phyloP scores from a whole-genome alignment of 2,329 filamentous ascomycete species.

The Colletotrichum salicis region DNA sequence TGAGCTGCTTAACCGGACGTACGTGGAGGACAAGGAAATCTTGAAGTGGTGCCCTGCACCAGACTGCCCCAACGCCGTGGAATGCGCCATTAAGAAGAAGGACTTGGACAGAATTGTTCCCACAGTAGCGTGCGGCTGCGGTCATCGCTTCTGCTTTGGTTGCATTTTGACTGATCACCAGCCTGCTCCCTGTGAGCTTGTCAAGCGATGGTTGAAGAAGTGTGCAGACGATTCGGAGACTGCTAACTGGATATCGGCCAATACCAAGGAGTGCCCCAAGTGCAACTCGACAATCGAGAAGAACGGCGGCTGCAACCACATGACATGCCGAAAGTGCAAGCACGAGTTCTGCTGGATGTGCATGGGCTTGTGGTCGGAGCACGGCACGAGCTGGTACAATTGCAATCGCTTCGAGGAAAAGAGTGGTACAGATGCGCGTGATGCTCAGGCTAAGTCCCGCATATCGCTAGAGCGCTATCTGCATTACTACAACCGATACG shows the following conservation, averaged over 20 bases:
- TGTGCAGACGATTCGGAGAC: constrained; percentile 98
- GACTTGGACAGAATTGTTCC: constrained; percentile 88
- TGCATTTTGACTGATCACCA: constrained; percentile 92
- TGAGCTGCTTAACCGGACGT: constrained; percentile 88
- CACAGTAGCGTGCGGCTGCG: constrained; percentile 86
- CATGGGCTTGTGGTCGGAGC: constrained; percentile 98
- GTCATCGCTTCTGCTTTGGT: constrained; percentile 93
- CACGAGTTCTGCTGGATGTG: constrained; percentile 99
- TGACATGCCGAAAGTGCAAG: constrained; percentile 96
- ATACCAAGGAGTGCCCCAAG: constrained; percentile 97
- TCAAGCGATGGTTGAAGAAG: constrained; percentile 97
- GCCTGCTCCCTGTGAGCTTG: constrained; percentile 88
- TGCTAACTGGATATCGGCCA: constrained; percentile 98
- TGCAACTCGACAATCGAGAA: constrained; percentile 98
- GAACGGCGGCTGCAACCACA: constrained; percentile 97
- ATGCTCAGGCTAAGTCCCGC: constrained; percentile 90
- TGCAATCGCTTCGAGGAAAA: constrained; percentile 98
- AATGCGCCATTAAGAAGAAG: constrained; percentile 88
- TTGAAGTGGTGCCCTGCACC: constrained; percentile 98
- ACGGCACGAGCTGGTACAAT: constrained; percentile 99
- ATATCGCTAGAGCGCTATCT: constrained; percentile 95
- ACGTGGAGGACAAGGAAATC: constrained; percentile 95
- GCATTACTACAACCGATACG: constrained; percentile 99
- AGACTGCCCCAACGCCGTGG: constrained; percentile 93
- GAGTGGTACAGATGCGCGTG: constrained; percentile 88